Evolutionary conservation across 2,329 filamentous ascomycete genomes (phyloP).

Genomic region (Onygena corvina): DNA sequence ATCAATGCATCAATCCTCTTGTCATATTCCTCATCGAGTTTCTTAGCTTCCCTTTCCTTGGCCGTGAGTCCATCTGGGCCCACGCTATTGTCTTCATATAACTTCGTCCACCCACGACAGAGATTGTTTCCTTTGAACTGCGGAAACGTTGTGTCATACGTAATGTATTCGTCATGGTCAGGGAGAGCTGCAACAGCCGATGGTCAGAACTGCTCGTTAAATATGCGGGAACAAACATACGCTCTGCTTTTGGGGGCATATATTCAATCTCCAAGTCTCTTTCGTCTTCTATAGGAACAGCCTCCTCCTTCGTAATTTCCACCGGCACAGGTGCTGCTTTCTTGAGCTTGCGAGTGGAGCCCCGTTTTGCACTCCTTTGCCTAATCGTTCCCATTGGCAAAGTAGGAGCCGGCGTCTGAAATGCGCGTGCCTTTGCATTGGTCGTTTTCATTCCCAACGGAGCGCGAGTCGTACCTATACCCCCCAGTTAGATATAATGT

Average conservation of each 20-base stretch:
- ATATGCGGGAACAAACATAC: constrained; percentile 21
- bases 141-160: constrained; percentile 39
- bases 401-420: constrained; percentile 52
- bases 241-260: constrained; percentile 60
- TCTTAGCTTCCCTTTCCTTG: constrained; percentile 57
- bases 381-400: constrained; percentile 47
- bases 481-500: neutral
- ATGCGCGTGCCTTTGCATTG: constrained; percentile 67
- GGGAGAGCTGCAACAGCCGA: constrained; percentile 41
- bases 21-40: constrained; percentile 50
- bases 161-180: constrained; percentile 35
- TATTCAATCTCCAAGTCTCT: constrained; percentile 73
- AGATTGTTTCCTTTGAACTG: constrained; percentile 44
- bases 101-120: constrained; percentile 39
- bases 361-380: constrained; percentile 49
- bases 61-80: constrained; percentile 49
- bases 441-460: constrained; percentile 91
- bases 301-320: constrained; percentile 17
- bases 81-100: constrained; percentile 38
- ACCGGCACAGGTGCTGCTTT: constrained; percentile 34
- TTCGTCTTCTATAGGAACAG: constrained; percentile 38
- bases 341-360: constrained; percentile 46
- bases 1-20: constrained; percentile 56
- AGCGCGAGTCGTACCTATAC: constrained; percentile 46
- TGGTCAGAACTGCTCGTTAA: constrained; percentile 5